Conservation (phyloP, 1,284 basidiomycete species). For the Laetiporus sulphureus region DNA sequence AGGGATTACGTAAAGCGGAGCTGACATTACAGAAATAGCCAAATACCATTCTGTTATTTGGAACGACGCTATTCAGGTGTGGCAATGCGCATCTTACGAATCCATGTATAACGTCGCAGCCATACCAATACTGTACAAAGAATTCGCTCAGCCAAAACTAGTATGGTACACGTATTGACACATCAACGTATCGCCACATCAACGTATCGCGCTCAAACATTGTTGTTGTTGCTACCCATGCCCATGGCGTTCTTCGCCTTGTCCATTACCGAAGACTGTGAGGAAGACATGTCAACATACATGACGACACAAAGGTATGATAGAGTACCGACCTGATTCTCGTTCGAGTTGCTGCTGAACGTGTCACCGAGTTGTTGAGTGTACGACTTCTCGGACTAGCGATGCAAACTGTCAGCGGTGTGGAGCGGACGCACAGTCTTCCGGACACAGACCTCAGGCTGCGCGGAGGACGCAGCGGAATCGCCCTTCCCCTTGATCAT, state of each 20-base stretch:
- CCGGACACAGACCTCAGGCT: conserved; percentile 27
- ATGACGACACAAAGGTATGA: background rate
- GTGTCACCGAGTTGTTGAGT: conserved; percentile 49
- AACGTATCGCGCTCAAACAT: no score
- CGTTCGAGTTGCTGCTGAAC: conserved; percentile 37
- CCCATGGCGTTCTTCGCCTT: conserved; percentile 27
- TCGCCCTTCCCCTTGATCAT: conserved; percentile 29
- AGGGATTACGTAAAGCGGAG: background rate
- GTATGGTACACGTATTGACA: no score
- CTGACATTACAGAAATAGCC: no score
- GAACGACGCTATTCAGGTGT: no score
- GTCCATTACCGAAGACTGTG: conserved; percentile 22
- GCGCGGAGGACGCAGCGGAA: conserved; percentile 24
- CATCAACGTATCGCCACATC: no score
- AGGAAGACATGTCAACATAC: background rate
- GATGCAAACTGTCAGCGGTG: conserved; percentile 3
- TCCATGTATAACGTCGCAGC: no score
- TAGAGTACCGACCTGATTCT: conserved; percentile 18
- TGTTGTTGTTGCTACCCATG: conserved; percentile 16
- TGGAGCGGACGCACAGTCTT: background rate
- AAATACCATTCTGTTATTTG: background rate
- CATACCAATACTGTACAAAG: no score
- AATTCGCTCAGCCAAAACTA: no score
- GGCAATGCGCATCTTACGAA: no score
- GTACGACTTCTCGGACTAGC: conserved; percentile 39